Evolutionary conservation across 352 stramenopile species (phyloP), one percentile per base, ranked within the genome.

Genomic region (Phytophthora idaei): DNA sequence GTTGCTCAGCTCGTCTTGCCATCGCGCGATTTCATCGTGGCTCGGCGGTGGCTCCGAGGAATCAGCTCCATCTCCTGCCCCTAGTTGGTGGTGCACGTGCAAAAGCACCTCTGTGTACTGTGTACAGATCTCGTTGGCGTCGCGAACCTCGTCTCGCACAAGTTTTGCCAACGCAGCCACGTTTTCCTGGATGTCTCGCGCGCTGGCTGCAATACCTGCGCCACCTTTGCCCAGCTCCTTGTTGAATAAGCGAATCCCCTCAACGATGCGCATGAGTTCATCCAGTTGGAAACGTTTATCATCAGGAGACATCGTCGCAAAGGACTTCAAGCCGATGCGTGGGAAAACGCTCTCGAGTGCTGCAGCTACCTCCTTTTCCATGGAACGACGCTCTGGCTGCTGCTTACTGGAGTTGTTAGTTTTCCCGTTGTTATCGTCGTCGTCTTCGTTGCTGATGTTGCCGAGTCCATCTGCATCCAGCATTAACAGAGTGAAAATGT

Each of bases 301-400:
- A n/a, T 98, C 91, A 1, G 73, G 31, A 1, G 73, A 76, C 74
- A 98, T 93, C 11, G 77, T 85, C n/a, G 98, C 84, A 67, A 98
- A 98, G 7, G 89, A 87, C 71, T 97, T 98, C 47, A 98, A 83
- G 2, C 91, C 93, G 29, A 98, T 94, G 4, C 93, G 87, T 11
- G 95, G 95, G 80, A 98, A 98, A 17, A 98, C 94, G n/a, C 86
- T 97, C 74, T 98, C 94, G 4, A 98, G 76, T 10, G 92, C 94
- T 8, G 93, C 90, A 3, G 92, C 92, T 1, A 98, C 76, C 48
- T 97, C 90, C 53, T 90, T 90, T 57, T 96, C 87, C 21, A 94
- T 73, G 7, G 83, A 71, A 32, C 89, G 80, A 50, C 96, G 88
- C 32, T 90, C 77, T 29, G 67, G 56, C n/a, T 76, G 56, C n/a